phyloP scores from a whole-genome alignment of 495 filamentous ascomycete species.

The Viridothelium virens region DNA sequence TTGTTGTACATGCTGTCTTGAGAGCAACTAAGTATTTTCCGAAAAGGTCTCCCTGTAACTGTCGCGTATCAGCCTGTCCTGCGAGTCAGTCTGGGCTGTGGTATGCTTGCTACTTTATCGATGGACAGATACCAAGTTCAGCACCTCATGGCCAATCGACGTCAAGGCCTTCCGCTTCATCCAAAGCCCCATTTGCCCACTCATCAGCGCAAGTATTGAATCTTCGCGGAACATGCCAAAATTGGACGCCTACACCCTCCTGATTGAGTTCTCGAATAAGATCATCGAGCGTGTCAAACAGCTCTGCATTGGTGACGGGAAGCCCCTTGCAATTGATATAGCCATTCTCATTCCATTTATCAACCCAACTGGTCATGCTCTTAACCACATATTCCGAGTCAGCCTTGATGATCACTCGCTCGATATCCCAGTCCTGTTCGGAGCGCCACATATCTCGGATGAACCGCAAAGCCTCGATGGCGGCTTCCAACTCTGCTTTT shows the following conservation, averaged over 20 bases:
- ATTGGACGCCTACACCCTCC: constrained; percentile 7
- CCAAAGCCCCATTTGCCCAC: constrained; percentile 11
- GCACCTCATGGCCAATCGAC: too few relatives aligned
- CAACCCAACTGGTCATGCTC: constrained; percentile 12
- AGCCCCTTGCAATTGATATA: constrained; percentile 4
- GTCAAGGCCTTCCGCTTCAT: neutral
- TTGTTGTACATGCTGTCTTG: too few relatives aligned
- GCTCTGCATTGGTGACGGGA: neutral
- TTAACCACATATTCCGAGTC: constrained; percentile 16
- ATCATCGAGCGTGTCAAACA: constrained; percentile 14
- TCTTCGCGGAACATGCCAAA: constrained; percentile 9
- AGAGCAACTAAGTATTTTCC: too few relatives aligned
- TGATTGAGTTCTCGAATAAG: constrained; percentile 6
- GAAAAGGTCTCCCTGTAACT: too few relatives aligned
- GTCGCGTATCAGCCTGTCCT: too few relatives aligned
- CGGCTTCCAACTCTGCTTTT: constrained; percentile 10
- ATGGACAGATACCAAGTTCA: too few relatives aligned
- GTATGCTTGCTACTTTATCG: too few relatives aligned
- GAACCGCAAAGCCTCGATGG: neutral
- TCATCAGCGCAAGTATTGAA: constrained; percentile 6
- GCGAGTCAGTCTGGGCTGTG: too few relatives aligned
- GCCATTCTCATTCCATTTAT: constrained; percentile 7
- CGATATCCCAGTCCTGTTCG: neutral
- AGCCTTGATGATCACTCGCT: constrained; percentile 14
- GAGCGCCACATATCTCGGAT: neutral